Evolutionary conservation across 768 basidiomycete species (phyloP).

Genomic region (Podaxis sp.): DNA sequence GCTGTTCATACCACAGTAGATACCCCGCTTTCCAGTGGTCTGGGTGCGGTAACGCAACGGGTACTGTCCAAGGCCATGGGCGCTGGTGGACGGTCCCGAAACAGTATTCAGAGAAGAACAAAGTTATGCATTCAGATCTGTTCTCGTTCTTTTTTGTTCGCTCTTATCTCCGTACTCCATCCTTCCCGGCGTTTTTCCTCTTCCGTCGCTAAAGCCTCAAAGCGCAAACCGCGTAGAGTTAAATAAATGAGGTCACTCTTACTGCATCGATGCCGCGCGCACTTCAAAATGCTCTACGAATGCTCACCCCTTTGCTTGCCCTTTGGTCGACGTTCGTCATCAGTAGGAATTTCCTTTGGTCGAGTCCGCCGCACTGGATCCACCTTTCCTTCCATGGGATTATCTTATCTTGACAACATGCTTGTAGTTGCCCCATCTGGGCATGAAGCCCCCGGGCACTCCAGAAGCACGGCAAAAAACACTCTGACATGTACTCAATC

Average conservation of each 20-base stretch:
- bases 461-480: constrained; percentile 7
- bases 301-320: not conserved
- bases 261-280: not conserved
- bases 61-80: not conserved
- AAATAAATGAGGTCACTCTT: not conserved
- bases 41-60: not conserved
- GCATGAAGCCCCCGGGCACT: constrained; percentile 2
- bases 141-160: not conserved
- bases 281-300: not conserved
- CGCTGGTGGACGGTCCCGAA: constrained; percentile 3
- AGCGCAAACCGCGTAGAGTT: not conserved
- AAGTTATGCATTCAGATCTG: not conserved
- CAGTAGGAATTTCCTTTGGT: not conserved
- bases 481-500: not conserved
- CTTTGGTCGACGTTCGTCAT: not conserved
- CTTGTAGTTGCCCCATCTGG: constrained; percentile 3
- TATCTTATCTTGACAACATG: constrained; percentile 11
- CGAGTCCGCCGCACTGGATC: not conserved
- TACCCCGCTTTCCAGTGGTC: not conserved
- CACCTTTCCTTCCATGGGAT: not conserved
- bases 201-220: not conserved
- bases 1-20: not conserved
- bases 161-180: constrained; percentile 12
- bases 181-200: constrained; percentile 5
- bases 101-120: not conserved